Evolutionary conservation across 306 rosid genomes (phyloP).

Genomic region (Echinosophora koreensis): DNA sequence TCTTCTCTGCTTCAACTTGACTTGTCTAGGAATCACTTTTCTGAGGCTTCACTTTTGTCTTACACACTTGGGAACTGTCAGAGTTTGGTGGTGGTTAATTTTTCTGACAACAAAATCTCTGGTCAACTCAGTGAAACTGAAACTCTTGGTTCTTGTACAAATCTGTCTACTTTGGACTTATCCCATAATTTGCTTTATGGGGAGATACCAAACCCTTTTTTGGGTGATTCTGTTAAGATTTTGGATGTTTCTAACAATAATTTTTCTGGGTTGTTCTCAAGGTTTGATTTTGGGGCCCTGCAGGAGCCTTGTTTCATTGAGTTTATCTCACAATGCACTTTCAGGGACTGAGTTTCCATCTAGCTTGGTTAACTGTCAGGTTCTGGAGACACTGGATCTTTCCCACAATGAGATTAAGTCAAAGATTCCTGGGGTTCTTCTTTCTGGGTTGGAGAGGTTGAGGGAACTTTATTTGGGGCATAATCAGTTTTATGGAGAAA

Average conservation of each 20-base stretch:
- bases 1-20: conserved; percentile 61
- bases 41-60: conserved; percentile 45
- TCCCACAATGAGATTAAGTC: conserved; percentile 56
- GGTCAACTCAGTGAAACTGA: conserved; percentile 53
- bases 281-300: conserved; percentile 59
- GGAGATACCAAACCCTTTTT: conserved; percentile 50
- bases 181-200: conserved; percentile 62
- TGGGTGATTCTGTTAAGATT: conserved; percentile 50
- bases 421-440: conserved; percentile 58
- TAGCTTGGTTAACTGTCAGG: conserved; percentile 52
- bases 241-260: conserved; percentile 74
- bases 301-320: conserved; percentile 53
- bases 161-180: conserved; percentile 58
- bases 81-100: conserved; percentile 53
- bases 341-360: conserved; percentile 54
- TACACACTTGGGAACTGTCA: conserved; percentile 47
- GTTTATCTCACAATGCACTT: conserved; percentile 55
- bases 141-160: conserved; percentile 42
- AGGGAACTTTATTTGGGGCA: conserved; percentile 57
- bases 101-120: conserved; percentile 59
- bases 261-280: conserved; percentile 54
- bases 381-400: conserved; percentile 62
- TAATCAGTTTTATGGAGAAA: conserved; percentile 61
- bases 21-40: conserved; percentile 59
- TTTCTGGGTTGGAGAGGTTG: conserved; percentile 56